phyloP scores from a whole-genome alignment of 768 basidiomycete genomes.

The Pleurotus ostreatus region DNA sequence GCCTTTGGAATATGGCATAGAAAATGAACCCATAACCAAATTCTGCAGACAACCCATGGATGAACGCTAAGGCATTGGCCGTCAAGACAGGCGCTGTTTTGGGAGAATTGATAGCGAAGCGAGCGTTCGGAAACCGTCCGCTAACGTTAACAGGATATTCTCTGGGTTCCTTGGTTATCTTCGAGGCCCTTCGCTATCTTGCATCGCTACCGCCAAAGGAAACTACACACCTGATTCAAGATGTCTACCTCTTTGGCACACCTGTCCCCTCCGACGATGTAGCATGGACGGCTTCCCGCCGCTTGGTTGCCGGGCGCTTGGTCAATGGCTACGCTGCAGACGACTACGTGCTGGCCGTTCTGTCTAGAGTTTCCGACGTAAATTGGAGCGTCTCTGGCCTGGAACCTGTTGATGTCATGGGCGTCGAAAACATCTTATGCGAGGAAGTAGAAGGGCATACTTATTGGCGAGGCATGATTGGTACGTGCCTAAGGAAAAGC shows the following conservation, averaged over 20 bases:
- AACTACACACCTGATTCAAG: constrained; percentile 45
- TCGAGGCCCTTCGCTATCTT: constrained; percentile 49
- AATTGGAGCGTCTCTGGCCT: constrained; percentile 52
- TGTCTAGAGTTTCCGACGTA: constrained; percentile 41
- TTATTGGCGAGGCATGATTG: constrained; percentile 46
- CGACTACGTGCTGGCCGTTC: constrained; percentile 53
- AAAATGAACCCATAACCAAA: neutral
- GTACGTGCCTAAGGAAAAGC: constrained; percentile 36
- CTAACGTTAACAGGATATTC: constrained; percentile 55
- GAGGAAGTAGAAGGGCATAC: constrained; percentile 46
- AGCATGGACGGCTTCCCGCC: constrained; percentile 42
- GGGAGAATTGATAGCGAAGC: constrained; percentile 43
- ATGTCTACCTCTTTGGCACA: constrained; percentile 52
- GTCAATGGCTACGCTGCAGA: constrained; percentile 50
- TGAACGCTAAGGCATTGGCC: constrained; percentile 49
- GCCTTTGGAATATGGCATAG: constrained; percentile 8
- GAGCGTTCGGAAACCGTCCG: constrained; percentile 51
- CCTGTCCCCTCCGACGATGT: constrained; percentile 36
- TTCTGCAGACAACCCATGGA: constrained; percentile 53
- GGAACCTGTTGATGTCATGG: constrained; percentile 40
- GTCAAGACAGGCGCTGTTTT: constrained; percentile 51
- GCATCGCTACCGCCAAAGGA: constrained; percentile 37
- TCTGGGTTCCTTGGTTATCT: constrained; percentile 51
- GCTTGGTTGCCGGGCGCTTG: constrained; percentile 46
- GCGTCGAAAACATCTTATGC: constrained; percentile 49